Conservation (phyloP, 2,329 filamentous ascomycete genomes). For the Aspergillus sp. region DNA sequence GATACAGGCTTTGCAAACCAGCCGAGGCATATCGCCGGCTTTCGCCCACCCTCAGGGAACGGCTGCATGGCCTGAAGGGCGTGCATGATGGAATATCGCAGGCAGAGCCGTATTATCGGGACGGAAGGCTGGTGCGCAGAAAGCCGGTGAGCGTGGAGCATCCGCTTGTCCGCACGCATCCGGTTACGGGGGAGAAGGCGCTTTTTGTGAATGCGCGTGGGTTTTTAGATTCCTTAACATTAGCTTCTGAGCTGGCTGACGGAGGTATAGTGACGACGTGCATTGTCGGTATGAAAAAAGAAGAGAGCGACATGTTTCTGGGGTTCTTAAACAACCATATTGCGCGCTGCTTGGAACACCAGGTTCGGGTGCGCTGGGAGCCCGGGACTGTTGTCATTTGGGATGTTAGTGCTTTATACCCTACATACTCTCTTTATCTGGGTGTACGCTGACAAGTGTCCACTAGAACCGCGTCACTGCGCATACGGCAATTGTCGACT, state of each 20-base stretch:
- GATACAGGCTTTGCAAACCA: constrained; percentile 78
- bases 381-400: constrained; percentile 29
- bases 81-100: constrained; percentile 80
- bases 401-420: constrained; percentile 33
- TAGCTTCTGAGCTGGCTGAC: not conserved
- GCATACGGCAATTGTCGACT: constrained; percentile 38
- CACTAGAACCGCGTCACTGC: constrained; percentile 35
- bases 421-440: constrained; percentile 22
- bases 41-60: constrained; percentile 72
- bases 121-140: constrained; percentile 67
- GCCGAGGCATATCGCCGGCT: constrained; percentile 77
- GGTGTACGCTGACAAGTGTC: constrained; percentile 15
- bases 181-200: constrained; percentile 33
- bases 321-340: constrained; percentile 23
- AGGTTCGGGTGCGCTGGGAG: constrained; percentile 25
- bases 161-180: constrained; percentile 60
- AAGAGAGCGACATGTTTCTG: constrained; percentile 43
- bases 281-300: constrained; percentile 45
- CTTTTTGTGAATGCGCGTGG: constrained; percentile 39
- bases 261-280: constrained; percentile 28
- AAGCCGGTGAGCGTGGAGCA: constrained; percentile 73
- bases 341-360: constrained; percentile 23
- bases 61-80: constrained; percentile 75
- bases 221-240: not conserved
- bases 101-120: constrained; percentile 61